Evolutionary conservation across 352 stramenopile species (phyloP).

Genomic region (Pythium rishiriense): DNA sequence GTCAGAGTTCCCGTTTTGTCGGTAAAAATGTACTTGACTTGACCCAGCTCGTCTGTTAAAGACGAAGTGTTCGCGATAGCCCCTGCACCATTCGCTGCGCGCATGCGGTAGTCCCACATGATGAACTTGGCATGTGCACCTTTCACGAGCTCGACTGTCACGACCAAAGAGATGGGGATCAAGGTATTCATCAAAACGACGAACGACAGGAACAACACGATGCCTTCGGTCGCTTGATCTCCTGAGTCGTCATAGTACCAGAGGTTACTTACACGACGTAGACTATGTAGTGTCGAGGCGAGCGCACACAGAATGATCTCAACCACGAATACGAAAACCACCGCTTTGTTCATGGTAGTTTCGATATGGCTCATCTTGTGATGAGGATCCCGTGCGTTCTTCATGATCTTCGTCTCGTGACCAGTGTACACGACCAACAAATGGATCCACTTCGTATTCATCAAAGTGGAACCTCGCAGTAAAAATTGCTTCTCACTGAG

Average conservation of each 20-base stretch:
- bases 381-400: constrained; percentile 77
- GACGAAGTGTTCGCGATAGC: constrained; percentile 87
- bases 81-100: constrained; percentile 41
- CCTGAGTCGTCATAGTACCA: constrained; percentile 21
- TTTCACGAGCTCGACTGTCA: constrained; percentile 84
- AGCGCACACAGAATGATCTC: constrained; percentile 69
- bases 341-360: constrained; percentile 65
- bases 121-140: constrained; percentile 78
- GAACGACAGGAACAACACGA: constrained; percentile 89
- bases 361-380: constrained; percentile 88
- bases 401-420: constrained; percentile 91
- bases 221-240: constrained; percentile 5
- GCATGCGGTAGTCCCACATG: constrained; percentile 73
- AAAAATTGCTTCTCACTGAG: constrained; percentile 82
- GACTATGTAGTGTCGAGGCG: constrained; percentile 41
- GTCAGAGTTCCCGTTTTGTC: constrained; percentile 96
- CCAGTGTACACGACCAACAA: constrained; percentile 80
- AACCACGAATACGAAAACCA: constrained; percentile 78
- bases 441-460: constrained; percentile 79
- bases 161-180: constrained; percentile 93
- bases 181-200: constrained; percentile 92
- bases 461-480: constrained; percentile 66
- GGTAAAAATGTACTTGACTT: constrained; percentile 92
- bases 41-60: constrained; percentile 92
- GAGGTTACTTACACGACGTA: constrained; percentile 20